Base-by-base conservation (phyloP, 202 grass and related monocot species). In the Eragrostis tef region DNA sequence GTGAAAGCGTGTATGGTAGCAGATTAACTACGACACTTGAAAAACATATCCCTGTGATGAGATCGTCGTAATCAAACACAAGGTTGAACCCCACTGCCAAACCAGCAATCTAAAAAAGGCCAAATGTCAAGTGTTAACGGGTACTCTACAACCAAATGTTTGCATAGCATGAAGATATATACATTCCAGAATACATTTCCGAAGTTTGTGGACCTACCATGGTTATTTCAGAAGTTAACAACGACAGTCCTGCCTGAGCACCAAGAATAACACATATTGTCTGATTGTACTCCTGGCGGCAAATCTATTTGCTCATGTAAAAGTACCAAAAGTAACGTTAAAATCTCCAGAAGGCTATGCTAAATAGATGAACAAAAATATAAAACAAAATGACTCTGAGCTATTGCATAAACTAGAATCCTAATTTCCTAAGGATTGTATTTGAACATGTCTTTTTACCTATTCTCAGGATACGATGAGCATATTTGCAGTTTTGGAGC, bases 201-300 rank as follows among this genome's bases (percentile, higher is more conserved):
- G 21, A 75, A 62, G 9, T 68, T 17, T 22, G 48, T 48, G 53
- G 3, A 29, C 64, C 62, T 92, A 94, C 87, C 94, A 88, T 90
- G 75, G 94, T 90, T 39, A 97, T 9, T 67, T 94, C 88, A 69
- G 89, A 84, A 54, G 61, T 88, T 29, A 97, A 41, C 77, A 97
- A 88, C 29, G 91, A 90, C 24, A 97, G 54, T 78, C 67, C 85
- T 83, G 89, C 87, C 86, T 97, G 83, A 76, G 90, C 6, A 77
- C 91, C 87, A 69, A 98, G 86, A 64, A 90, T 27, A 25, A 72
- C 74, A 81, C 79, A 91, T 63, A 81, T 87, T 36, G 65, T 24
- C n/a, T 39, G 71, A 60, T 81, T 88, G 80, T 98, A 98, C 73
- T 98, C 94, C 70, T 86, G 79, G 12, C 45, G 44, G 82, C 90